These are phyloP conservation scores for Lactarius hatsudake DNA, from an alignment of 768 basidiomycete genomes.

Conservation along the genomic window DNA sequence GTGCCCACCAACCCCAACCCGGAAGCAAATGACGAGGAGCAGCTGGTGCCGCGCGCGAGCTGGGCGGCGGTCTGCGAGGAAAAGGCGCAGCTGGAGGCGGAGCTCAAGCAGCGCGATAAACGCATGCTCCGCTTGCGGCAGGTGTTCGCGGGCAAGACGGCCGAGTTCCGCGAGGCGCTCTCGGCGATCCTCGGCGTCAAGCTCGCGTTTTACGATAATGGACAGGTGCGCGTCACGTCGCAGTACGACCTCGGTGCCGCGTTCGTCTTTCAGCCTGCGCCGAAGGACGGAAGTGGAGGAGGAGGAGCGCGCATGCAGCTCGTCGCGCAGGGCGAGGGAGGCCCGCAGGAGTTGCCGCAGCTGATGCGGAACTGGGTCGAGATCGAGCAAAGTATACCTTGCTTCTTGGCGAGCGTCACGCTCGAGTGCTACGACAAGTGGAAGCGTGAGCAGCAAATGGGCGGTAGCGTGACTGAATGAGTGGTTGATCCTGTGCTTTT, in stretches of 20 bases:
- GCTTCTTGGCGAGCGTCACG: constrained; percentile 86
- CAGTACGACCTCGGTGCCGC: constrained; percentile 39
- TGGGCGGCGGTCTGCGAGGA: constrained; percentile 71
- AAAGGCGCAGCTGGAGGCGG: constrained; percentile 62
- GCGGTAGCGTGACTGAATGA: not conserved
- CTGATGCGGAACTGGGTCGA: constrained; percentile 85
- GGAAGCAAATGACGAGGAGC: constrained; percentile 9
- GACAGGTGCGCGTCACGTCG: too few species aligned
- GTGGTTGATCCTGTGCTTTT: not conserved
- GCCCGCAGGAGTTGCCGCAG: constrained; percentile 49
- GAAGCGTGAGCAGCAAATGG: constrained; percentile 39
- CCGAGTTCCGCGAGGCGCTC: constrained; percentile 82
- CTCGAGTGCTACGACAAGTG: constrained; percentile 83
- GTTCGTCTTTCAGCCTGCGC: constrained; percentile 73
- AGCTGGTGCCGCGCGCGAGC: constrained; percentile 73
- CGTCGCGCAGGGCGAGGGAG: constrained; percentile 47
- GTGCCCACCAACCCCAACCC: constrained; percentile 27
- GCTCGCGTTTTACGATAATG: too few species aligned
- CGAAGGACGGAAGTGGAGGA: constrained; percentile 32
- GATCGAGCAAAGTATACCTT: constrained; percentile 81
- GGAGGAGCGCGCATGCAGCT: constrained; percentile 64
- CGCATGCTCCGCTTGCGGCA: constrained; percentile 69
- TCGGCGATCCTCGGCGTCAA: too few species aligned
- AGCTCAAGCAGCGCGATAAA: constrained; percentile 56
- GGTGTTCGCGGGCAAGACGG: constrained; percentile 81